A percentile compares a stretch with the other conserved stretches of the same genome.
Evolutionary conservation across 2,329 filamentous ascomycete genomes (phyloP).

Genomic region (Fusarium xyrophilum): DNA sequence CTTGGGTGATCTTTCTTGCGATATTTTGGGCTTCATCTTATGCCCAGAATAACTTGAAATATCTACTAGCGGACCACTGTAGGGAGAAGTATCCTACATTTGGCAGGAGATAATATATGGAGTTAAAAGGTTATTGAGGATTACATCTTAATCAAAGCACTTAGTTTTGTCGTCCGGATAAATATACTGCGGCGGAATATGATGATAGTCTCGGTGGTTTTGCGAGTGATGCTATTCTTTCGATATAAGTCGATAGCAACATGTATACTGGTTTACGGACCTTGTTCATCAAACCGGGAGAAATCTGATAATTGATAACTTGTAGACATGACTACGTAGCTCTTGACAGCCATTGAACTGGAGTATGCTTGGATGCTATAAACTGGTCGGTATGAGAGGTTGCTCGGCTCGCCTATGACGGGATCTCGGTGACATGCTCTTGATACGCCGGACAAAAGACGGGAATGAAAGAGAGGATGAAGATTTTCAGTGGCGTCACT

Average conservation of each 20-base stretch:
- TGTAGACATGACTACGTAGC: rapidly evolving
- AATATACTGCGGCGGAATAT: background rate
- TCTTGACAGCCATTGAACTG: background rate
- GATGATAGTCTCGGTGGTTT: no score
- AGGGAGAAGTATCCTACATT: background rate
- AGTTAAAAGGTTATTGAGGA: no score
- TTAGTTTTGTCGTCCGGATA: background rate
- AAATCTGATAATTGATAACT: background rate
- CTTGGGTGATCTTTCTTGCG: no score
- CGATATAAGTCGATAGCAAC: background rate
- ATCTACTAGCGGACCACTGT: background rate
- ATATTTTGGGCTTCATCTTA: no score
- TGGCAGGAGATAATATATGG: background rate
- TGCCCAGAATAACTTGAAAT: no score
- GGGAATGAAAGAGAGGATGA: background rate
- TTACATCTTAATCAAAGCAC: no score
- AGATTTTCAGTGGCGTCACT: conserved; percentile 24
- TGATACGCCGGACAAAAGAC: conserved; percentile 15
- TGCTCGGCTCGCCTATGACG: conserved; percentile 1
- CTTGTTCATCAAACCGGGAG: rapidly evolving
- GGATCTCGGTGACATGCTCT: conserved; percentile 1
- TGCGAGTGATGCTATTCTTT: background rate
- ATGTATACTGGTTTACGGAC: background rate
- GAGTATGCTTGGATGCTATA: no score
- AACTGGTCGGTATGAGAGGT: background rate